These are phyloP conservation scores for Aspergillus wentii DNA, from an alignment of 495 filamentous ascomycete species.

Conservation along the genomic window DNA sequence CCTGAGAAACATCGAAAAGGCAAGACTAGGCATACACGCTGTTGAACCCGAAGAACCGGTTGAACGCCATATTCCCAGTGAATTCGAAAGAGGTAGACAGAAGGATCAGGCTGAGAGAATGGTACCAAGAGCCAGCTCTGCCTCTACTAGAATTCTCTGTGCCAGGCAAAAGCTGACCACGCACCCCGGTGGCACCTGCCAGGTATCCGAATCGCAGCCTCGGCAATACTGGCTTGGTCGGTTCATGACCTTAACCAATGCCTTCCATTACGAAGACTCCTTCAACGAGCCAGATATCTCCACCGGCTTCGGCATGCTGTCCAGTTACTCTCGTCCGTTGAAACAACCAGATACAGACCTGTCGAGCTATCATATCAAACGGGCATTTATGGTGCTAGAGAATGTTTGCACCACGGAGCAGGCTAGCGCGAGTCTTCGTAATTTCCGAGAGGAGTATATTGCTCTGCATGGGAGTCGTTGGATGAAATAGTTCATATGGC, in stretches of 20 bases:
- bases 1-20: not conserved
- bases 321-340: constrained; percentile 16
- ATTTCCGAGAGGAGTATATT: constrained; percentile 43
- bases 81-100: constrained; percentile 5
- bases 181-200: not conserved
- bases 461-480: constrained; percentile 15
- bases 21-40: too few relatives aligned
- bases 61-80: too few relatives aligned
- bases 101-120: constrained; percentile 8
- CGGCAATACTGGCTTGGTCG: constrained; percentile 52
- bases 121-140: constrained; percentile 6
- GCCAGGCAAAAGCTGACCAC: constrained; percentile 5
- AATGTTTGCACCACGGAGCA: constrained; percentile 42
- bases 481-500: too few relatives aligned
- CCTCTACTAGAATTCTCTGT: not conserved
- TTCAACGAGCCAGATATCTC: constrained; percentile 18
- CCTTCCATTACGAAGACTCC: constrained; percentile 43
- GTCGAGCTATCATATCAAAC: constrained; percentile 28
- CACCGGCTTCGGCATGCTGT: constrained; percentile 17
- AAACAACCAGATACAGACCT: constrained; percentile 9
- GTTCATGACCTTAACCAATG: constrained; percentile 48
- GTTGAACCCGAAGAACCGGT: too few relatives aligned
- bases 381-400: constrained; percentile 45
- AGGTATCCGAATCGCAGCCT: constrained; percentile 15
- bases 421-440: constrained; percentile 41